A percentile compares a stretch with the other conserved stretches of the same genome.
Evolutionary conservation across 2,329 filamentous ascomycete genomes (phyloP).

Genomic region (Torrubiella hemipterigena): DNA sequence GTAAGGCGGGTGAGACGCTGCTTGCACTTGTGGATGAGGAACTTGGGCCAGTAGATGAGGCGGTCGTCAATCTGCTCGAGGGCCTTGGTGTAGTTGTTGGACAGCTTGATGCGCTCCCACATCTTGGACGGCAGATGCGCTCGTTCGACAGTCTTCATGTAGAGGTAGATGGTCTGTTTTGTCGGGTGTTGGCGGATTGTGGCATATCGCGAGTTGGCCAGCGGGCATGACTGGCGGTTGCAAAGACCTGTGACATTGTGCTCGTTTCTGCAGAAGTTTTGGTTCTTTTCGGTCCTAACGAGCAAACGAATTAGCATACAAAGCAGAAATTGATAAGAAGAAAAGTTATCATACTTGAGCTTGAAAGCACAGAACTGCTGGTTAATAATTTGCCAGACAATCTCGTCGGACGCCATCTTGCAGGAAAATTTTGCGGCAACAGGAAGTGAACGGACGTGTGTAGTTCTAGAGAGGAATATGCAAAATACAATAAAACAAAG

Average conservation of each 20-base stretch:
- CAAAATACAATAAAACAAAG: no score
- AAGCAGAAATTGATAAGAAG: background rate
- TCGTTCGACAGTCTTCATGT: slow-evolving; percentile 92
- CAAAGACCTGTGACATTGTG: slow-evolving; percentile 78
- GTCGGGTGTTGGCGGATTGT: slow-evolving; percentile 76
- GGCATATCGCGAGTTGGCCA: slow-evolving; percentile 86
- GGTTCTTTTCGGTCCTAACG: slow-evolving; percentile 64
- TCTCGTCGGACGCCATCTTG: slow-evolving; percentile 82
- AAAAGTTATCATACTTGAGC: slow-evolving; percentile 71
- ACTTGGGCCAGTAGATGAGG: slow-evolving; percentile 90
- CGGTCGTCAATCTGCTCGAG: slow-evolving; percentile 77
- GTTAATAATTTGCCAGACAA: slow-evolving; percentile 95
- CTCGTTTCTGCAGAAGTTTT: slow-evolving; percentile 94
- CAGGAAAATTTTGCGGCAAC: no score
- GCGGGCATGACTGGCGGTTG: slow-evolving; percentile 77
- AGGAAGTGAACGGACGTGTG: no score
- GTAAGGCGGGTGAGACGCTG: slow-evolving; percentile 85
- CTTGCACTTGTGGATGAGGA: slow-evolving; percentile 89
- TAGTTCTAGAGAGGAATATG: no score
- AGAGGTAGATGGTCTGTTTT: slow-evolving; percentile 79
- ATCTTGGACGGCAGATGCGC: slow-evolving; percentile 78
- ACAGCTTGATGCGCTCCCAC: slow-evolving; percentile 89
- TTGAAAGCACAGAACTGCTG: slow-evolving; percentile 94
- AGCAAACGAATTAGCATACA: slow-evolving; percentile 9
- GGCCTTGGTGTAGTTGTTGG: slow-evolving; percentile 81